These are phyloP conservation scores for Didymella keratinophila DNA, from an alignment of 2,329 filamentous ascomycete genomes.

Conservation along the genomic window DNA sequence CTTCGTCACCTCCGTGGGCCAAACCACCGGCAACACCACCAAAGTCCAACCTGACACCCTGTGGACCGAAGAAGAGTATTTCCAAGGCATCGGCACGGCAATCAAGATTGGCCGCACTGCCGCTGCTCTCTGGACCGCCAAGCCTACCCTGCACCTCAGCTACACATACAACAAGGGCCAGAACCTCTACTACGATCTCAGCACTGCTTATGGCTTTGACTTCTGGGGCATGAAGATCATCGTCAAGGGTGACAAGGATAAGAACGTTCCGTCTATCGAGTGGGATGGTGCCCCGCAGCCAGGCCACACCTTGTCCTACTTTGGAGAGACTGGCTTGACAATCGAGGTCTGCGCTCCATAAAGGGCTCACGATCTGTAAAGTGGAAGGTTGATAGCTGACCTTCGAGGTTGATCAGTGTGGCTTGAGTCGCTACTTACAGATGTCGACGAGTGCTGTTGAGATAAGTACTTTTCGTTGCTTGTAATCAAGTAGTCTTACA, in stretches of 20 bases:
- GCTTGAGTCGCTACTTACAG: not conserved
- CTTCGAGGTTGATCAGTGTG: no score
- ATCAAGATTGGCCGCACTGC: slow-evolving; percentile 33
- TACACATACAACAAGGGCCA: slow-evolving; percentile 31
- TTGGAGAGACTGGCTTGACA: slow-evolving; percentile 30
- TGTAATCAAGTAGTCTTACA: not conserved
- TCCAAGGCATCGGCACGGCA: slow-evolving; percentile 28
- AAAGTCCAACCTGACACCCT: slow-evolving; percentile 11
- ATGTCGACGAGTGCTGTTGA: no score
- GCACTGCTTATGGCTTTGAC: slow-evolving; percentile 28
- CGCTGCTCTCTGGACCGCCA: slow-evolving; percentile 22
- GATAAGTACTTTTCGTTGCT: not conserved
- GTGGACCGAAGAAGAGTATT: slow-evolving; percentile 29
- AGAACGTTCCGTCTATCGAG: slow-evolving; percentile 13
- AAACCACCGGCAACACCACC: slow-evolving; percentile 9
- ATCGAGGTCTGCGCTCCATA: slow-evolving; percentile 18
- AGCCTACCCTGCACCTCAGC: slow-evolving; percentile 32
- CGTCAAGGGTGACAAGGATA: slow-evolving; percentile 17
- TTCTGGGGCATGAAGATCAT: slow-evolving; percentile 31
- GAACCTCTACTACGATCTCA: slow-evolving; percentile 38
- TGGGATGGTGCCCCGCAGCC: slow-evolving; percentile 30
- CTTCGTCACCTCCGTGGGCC: slow-evolving; percentile 33
- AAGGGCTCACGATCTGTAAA: not conserved
- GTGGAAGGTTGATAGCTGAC: not conserved
- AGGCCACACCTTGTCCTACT: slow-evolving; percentile 20